phyloP scores from a whole-genome alignment of 2,329 filamentous ascomycete species.

The Claviceps sp. region DNA sequence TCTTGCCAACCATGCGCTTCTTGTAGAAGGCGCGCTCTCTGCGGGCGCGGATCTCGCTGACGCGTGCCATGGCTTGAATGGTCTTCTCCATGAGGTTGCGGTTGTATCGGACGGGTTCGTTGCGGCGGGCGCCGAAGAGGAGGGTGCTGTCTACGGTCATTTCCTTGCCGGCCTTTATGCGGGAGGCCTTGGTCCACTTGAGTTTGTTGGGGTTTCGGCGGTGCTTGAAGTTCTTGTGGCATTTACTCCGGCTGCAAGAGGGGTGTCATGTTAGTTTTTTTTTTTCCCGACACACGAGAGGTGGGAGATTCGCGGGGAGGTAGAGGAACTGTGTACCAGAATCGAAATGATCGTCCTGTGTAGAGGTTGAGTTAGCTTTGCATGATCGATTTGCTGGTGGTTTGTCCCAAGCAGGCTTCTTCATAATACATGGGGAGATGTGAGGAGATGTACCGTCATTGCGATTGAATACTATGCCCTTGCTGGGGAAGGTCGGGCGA shows the following conservation, averaged over 20 bases:
- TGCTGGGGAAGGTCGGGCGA: slow-evolving; percentile 39
- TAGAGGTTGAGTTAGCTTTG: neutral
- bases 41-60: slow-evolving; percentile 69
- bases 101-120: slow-evolving; percentile 92
- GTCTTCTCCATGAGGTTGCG: slow-evolving; percentile 80
- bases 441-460: slow-evolving; percentile 27
- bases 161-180: slow-evolving; percentile 64
- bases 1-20: slow-evolving; percentile 83
- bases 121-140: slow-evolving; percentile 82
- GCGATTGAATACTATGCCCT: slow-evolving; percentile 39
- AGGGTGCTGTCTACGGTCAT: slow-evolving; percentile 92
- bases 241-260: slow-evolving; percentile 25
- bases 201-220: slow-evolving; percentile 95
- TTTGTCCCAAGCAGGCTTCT: neutral
- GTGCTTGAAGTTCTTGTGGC: slow-evolving; percentile 76
- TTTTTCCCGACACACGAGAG: too few relatives aligned
- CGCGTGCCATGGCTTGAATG: slow-evolving; percentile 80
- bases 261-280: neutral
- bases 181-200: slow-evolving; percentile 93
- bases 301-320: neutral
- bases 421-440: neutral
- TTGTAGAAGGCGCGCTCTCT: slow-evolving; percentile 90
- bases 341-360: slow-evolving; percentile 37
- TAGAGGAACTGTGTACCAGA: slow-evolving; percentile 28
- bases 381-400: neutral